A percentile compares a stretch with the other conserved stretches of the same genome.
phyloP scores from a whole-genome alignment of 495 filamentous ascomycete genomes.

The Penicillium cosmopolitanum region DNA sequence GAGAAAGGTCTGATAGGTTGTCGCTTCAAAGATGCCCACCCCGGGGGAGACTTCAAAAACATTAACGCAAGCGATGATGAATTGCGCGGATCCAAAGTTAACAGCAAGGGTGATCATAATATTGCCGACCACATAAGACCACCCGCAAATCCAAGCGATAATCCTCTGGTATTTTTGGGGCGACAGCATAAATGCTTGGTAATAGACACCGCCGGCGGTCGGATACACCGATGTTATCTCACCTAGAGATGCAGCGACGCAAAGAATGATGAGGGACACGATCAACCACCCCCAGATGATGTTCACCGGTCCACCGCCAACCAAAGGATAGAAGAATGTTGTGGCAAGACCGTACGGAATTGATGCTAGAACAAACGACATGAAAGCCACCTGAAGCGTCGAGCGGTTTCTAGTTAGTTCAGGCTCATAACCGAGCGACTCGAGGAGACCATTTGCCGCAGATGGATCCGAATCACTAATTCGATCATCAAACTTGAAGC shows the following conservation, averaged over 20 bases:
- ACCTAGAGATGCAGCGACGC: conserved; percentile 64
- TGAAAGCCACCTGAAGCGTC: conserved; percentile 36
- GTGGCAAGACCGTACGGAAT: conserved; percentile 65
- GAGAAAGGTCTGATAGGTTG: conserved; percentile 51
- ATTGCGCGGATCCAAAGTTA: conserved; percentile 34
- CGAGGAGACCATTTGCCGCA: conserved; percentile 27
- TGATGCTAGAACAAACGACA: conserved; percentile 52
- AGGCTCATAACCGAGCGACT: conserved; percentile 56
- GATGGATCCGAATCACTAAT: conserved; percentile 12
- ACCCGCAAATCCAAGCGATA: conserved; percentile 67
- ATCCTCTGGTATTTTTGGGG: conserved; percentile 54
- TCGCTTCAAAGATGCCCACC: conserved; percentile 21
- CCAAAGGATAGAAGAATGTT: conserved; percentile 63
- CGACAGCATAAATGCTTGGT: conserved; percentile 64
- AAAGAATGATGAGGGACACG: conserved; percentile 64
- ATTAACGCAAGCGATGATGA: conserved; percentile 28
- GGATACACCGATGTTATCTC: conserved; percentile 71
- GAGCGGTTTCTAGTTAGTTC: conserved; percentile 57
- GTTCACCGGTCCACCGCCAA: conserved; percentile 60
- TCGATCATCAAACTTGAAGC: conserved; percentile 2
- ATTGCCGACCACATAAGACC: conserved; percentile 70
- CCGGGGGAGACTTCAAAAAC: conserved; percentile 45
- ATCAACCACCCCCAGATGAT: conserved; percentile 68
- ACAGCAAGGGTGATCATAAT: conserved; percentile 49
- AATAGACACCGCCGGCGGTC: conserved; percentile 65